Conservation (phyloP, 805 yeast genomes). For the Myxozyma geophila region DNA sequence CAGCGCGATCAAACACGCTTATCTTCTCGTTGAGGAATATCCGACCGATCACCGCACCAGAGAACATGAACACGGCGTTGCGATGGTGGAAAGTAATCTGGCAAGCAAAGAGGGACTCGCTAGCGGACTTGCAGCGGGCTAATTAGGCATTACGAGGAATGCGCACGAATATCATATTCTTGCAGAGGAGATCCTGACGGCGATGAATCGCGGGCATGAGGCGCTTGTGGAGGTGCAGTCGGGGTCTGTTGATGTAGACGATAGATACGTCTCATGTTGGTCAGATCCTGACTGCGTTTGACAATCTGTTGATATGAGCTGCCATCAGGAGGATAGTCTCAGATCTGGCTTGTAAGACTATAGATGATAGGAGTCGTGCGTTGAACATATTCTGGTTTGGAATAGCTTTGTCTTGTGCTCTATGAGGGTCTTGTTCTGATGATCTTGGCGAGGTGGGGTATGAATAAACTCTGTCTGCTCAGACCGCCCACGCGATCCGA, state of each 20-base stretch:
- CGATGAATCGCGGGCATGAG: background rate
- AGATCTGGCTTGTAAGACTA: too few relatives aligned
- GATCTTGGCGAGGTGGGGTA: too few relatives aligned
- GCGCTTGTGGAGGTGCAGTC: background rate
- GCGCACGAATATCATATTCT: conserved; percentile 8
- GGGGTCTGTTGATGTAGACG: conserved; percentile 14
- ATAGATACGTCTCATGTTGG: conserved; percentile 14
- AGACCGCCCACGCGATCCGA: too few relatives aligned
- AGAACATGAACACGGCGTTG: conserved; percentile 4
- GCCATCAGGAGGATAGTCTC: too few relatives aligned
- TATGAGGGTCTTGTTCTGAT: too few relatives aligned
- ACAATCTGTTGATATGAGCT: background rate
- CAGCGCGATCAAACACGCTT: conserved; percentile 2
- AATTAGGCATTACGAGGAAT: conserved; percentile 1
- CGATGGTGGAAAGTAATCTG: conserved; percentile 10
- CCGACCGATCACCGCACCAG: background rate
- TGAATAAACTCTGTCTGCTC: too few relatives aligned
- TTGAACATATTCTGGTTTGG: too few relatives aligned
- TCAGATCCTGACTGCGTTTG: conserved; percentile 3
- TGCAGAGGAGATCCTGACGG: conserved; percentile 1
- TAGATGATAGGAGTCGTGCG: too few relatives aligned
- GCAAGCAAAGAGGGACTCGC: background rate
- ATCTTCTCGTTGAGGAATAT: conserved; percentile 5
- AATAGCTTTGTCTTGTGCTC: too few relatives aligned
- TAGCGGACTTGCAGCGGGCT: background rate